Base-by-base conservation (phyloP, 2,329 filamentous ascomycete species). In the Chrysosporium queenslandicum region DNA sequence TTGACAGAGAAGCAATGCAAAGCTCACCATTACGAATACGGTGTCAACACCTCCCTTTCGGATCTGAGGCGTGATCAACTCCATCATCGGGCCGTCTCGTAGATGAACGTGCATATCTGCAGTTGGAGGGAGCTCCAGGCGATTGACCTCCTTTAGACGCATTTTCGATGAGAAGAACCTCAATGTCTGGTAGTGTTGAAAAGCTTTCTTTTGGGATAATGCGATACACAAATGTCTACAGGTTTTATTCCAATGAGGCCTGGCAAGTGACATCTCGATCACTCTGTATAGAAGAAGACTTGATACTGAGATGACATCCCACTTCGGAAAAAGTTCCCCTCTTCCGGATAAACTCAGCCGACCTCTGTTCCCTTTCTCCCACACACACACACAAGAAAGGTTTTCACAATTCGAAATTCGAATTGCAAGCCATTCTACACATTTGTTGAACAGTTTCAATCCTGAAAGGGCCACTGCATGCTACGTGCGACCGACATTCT, bases 31-130 rank as follows among this genome's bases (percentile, higher is more conserved):
- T 47, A 77, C 73, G 60, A 71, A 76, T 43, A 76, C 81, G 11
- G 80, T 81, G 63, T 85, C 79, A 58, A 85, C 80, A 46, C 83
- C 84, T 58, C 82, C 82, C 54, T 74, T 66, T 49, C 77, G 74
- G 55, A 81, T 76, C 14, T 71, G 74, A 25, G 76, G 76, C 27
- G 73, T 74, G 41, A 80, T 75, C 14, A 75, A 62, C 53, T 80
- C 72, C 76, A 83, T 81, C 74, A 71, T 78, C 54, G 77, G 72
- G 18, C 77, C 83, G 66, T 87, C 80, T 27, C 84, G 79, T 59
- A 87, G 72, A 67, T 87, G 84, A 60, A 87, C 83, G 41, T 56
- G 55, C 55, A 56, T 56, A 27, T 56, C 55, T 4, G 55, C 55
- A 25, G 52, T 45, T 18, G 55, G 51, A 41, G 55, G 52, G 16